Percentiles rank a stretch among this genome's conserved stretches.
Evolutionary conservation across 176 grass and related monocot genomes (phyloP).

Genomic region (Aegilops speltoides): DNA sequence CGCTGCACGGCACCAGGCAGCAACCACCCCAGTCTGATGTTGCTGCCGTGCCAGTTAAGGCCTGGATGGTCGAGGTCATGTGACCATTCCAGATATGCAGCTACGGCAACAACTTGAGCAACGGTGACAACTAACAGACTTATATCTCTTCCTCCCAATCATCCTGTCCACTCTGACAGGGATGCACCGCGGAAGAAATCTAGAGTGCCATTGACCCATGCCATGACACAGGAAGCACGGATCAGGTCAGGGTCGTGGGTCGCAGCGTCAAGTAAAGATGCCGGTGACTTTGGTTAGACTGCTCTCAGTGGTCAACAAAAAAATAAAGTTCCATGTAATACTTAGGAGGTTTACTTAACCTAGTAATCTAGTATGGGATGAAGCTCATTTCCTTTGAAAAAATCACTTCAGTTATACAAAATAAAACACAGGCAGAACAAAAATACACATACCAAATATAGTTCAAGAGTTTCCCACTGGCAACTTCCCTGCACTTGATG

Average conservation of each 20-base stretch:
- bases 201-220: neutral
- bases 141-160: neutral
- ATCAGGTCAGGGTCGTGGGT: neutral
- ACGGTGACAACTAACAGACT: neutral
- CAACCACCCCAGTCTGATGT: neutral
- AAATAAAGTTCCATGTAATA: slow-evolving; percentile 8
- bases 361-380: slow-evolving; percentile 5
- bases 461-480: slow-evolving; percentile 87
- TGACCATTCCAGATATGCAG: neutral
- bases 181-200: neutral
- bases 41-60: neutral
- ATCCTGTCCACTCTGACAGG: neutral
- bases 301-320: neutral
- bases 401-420: neutral
- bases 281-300: neutral
- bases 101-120: neutral
- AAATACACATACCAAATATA: slow-evolving; percentile 66
- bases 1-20: neutral
- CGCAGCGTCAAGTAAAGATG: neutral
- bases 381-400: slow-evolving; percentile 6
- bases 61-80: neutral
- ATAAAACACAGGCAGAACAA: neutral
- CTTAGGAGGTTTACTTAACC: neutral
- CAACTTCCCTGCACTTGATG: slow-evolving; percentile 65
- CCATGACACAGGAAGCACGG: neutral